phyloP scores from a whole-genome alignment of 2,329 filamentous ascomycete species.

The Boeremia exigua region DNA sequence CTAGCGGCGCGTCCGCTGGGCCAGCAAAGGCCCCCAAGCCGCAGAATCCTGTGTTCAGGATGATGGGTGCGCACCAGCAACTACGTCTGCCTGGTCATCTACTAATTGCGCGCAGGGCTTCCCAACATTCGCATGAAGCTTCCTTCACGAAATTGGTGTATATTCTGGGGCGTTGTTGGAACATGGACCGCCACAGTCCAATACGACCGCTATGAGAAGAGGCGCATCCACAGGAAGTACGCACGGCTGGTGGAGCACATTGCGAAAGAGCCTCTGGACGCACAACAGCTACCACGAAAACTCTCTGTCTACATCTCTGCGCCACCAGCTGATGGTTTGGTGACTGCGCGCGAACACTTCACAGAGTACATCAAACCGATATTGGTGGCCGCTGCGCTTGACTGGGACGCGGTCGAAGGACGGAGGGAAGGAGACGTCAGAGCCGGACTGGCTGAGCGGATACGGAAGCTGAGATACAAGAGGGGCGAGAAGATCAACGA shows the following conservation, averaged over 20 bases:
- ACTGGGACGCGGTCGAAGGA: constrained; percentile 96
- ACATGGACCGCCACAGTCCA: constrained; percentile 80
- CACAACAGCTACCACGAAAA: constrained; percentile 78
- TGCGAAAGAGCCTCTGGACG: constrained; percentile 73
- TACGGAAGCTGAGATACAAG: constrained; percentile 70
- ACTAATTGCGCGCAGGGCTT: constrained; percentile 63
- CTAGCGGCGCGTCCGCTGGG: constrained; percentile 28
- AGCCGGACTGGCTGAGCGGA: constrained; percentile 83
- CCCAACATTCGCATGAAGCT: constrained; percentile 83
- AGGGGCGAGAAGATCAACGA: constrained; percentile 59
- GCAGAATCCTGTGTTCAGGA: constrained; percentile 48
- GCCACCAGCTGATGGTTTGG: constrained; percentile 84
- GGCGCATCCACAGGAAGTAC: constrained; percentile 85
- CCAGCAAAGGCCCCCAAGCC: constrained; percentile 38
- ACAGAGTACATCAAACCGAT: constrained; percentile 95
- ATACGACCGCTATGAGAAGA: constrained; percentile 93
- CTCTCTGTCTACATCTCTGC: constrained; percentile 85
- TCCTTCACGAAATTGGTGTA: constrained; percentile 96
- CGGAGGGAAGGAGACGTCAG: constrained; percentile 90
- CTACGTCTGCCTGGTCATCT: constrained; percentile 8
- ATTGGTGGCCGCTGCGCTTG: constrained; percentile 84
- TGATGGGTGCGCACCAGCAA: constrained; percentile 44
- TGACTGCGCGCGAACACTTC: constrained; percentile 90
- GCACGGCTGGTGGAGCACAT: constrained; percentile 83
- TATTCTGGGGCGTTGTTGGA: constrained; percentile 83